These are phyloP conservation scores for Mercurialis annua DNA, from an alignment of 345 rosid species.

Conservation along the genomic window DNA sequence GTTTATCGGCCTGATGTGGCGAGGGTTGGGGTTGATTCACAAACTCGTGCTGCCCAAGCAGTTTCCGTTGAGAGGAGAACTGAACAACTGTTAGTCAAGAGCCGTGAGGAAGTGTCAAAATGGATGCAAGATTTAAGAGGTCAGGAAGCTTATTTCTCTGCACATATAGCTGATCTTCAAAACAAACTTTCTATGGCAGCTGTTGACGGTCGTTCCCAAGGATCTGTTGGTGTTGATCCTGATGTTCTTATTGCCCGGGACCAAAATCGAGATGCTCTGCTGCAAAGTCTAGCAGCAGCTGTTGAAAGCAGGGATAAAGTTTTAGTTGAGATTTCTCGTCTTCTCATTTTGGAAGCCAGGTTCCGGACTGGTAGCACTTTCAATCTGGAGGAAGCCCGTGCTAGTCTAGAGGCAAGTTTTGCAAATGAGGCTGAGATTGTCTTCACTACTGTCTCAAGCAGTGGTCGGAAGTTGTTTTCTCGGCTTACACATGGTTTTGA, in stretches of 20 bases:
- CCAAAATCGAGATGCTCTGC: conserved; percentile 78
- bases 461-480: conserved; percentile 94
- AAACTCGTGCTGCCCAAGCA: conserved; percentile 97
- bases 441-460: conserved; percentile 97
- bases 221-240: conserved; percentile 98
- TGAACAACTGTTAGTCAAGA: conserved; percentile 74
- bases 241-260: conserved; percentile 86
- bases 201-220: conserved; percentile 77
- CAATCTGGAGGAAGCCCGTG: conserved; percentile 95
- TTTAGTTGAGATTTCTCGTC: conserved; percentile 96
- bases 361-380: conserved; percentile 77
- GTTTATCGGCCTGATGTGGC: conserved; percentile 98
- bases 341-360: conserved; percentile 73
- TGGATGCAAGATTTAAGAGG: conserved; percentile 78
- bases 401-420: conserved; percentile 95
- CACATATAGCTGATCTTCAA: conserved; percentile 73
- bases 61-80: conserved; percentile 99
- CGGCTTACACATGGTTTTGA: conserved; percentile 98
- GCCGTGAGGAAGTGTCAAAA: conserved; percentile 79
- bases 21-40: conserved; percentile 97
- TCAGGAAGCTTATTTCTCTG: conserved; percentile 76
- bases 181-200: conserved; percentile 75
- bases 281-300: conserved; percentile 89
- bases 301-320: conserved; percentile 96
- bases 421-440: conserved; percentile 99